Evolutionary conservation across 1,139 yeast species (phyloP), one percentile per base, ranked within the genome.

Genomic region (Tardiomyces depauwii): DNA sequence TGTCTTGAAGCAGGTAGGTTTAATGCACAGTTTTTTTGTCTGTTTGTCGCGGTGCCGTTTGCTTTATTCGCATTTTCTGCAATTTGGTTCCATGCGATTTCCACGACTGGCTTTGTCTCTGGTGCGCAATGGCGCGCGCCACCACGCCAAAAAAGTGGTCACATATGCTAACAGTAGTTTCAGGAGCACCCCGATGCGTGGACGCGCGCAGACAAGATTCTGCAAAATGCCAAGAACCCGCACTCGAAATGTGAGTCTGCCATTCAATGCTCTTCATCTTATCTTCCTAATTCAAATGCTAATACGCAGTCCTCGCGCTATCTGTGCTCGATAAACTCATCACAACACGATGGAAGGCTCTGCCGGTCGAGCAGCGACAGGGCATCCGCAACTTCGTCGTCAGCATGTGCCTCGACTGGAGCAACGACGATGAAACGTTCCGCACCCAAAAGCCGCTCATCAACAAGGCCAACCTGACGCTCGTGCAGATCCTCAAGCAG

Each of bases 181-280:
- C 96, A 93, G 66, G 95, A 88, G 53, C 83, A 88, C 64, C 93
- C 93, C 2, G 96, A 91, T 56, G 83, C 96, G 30, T 91, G 99
- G 99, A 87, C 85, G 55, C 78, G 84, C 50, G 93, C 95, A 28
- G 97, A 91, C 60, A 80, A 83, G 62, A 89, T 91, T 51, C 73
- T 91, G 55, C 91, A 91, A 55, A 75, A 72, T 54, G 81, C 95
- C 7, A 70, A 70, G 47, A 85, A 87, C 62, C 73, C 96, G 39
- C 96, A 91, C 64, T 76, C 95, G 38, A 91, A 89, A 68, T 93
- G 36, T 30, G 16, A 82, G 55, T 50, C 18, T n/a, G n/a, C n/a
- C 55, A 45, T 12, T 6, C 21, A 18, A 21, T 16, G 7, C 32
- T 18, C 21, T 16, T 13, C 19, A 2, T 9, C 10, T 11, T 13